Base-by-base conservation (phyloP, 2,329 filamentous ascomycete genomes). In the Cryphonectria naterciae region DNA sequence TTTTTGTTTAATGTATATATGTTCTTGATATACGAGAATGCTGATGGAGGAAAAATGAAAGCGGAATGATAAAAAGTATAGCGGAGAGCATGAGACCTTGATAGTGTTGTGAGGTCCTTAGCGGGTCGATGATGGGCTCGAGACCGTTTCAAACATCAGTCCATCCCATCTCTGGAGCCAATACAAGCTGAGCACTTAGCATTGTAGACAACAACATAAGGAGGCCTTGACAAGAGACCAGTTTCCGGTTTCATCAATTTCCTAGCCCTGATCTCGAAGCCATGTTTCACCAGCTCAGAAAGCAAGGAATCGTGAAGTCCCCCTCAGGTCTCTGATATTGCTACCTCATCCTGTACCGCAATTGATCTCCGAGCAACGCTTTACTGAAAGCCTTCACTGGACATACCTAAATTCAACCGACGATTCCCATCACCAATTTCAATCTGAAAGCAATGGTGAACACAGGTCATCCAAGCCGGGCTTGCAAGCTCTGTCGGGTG, bases 381-480 rank as follows among this genome's bases (percentile, higher is more conserved):
- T 25, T n/a, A 4, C 4, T n/a, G 10, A 19, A 54, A 25, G n/a
- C 3, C 7, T 54, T 28, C 52, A 28, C 52, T 4, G n/a, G 4
- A 13, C 2, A 28, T 13, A 56, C 52, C 52, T 56, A 17, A 13
- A 32, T 37, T 32, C 3, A 37, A 1, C 10, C 32, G 32, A 60
- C 15, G 32, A 22, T 39, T 15, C 13, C 17, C 28, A n/a, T 25
- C 28, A 39, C 25, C 46, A n/a, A 19, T 32, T 28, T 19, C 22
- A 13, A 41, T 13, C 54, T 22, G 15, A 28, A 25, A 62, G 70
- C 2, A 60, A 76, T 76, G 75, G 75, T 76, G 28, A 76, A 76
- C 69, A 76, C 75, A 7, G 75, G 75, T 60, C 76, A 76, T 61
- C 75, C 75, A 43, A 76, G 75, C 56, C 71, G 73, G 28, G 75